Evolutionary conservation across 371 early-diverging fungal species (phyloP).

Genomic region (Mortierella sp.): DNA sequence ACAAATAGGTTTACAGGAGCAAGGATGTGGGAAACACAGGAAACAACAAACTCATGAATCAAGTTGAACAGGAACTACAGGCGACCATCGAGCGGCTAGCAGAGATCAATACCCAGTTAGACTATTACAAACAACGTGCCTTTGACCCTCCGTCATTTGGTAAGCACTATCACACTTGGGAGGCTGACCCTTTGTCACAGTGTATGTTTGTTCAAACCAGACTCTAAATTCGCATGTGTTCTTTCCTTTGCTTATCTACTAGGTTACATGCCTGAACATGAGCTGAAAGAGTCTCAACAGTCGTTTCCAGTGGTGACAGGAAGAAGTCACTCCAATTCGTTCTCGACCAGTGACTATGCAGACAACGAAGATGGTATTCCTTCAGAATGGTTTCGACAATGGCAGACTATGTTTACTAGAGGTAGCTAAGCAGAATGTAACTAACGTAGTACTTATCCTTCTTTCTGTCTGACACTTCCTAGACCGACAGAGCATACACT

Average conservation of each 20-base stretch:
- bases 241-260: background rate
- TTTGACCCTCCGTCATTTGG: conserved; percentile 56
- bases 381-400: background rate
- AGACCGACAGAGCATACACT: conserved; percentile 56
- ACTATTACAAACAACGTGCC: conserved; percentile 54
- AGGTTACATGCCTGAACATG: conserved; percentile 45
- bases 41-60: conserved; percentile 49
- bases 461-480: background rate
- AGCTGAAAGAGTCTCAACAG: conserved; percentile 40
- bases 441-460: background rate
- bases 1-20: conserved; percentile 41
- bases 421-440: background rate
- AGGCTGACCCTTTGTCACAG: background rate
- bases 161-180: conserved; percentile 1
- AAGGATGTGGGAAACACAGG: conserved; percentile 43
- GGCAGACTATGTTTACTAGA: background rate
- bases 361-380: conserved; percentile 55
- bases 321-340: conserved; percentile 55
- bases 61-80: conserved; percentile 42
- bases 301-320: conserved; percentile 32
- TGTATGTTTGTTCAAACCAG: background rate
- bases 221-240: background rate
- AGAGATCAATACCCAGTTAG: conserved; percentile 42
- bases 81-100: conserved; percentile 44
- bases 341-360: conserved; percentile 55